A percentile compares a stretch with the other conserved stretches of the same genome.
phyloP scores from a whole-genome alignment of 805 yeast species.

The Naumovozyma baii region DNA sequence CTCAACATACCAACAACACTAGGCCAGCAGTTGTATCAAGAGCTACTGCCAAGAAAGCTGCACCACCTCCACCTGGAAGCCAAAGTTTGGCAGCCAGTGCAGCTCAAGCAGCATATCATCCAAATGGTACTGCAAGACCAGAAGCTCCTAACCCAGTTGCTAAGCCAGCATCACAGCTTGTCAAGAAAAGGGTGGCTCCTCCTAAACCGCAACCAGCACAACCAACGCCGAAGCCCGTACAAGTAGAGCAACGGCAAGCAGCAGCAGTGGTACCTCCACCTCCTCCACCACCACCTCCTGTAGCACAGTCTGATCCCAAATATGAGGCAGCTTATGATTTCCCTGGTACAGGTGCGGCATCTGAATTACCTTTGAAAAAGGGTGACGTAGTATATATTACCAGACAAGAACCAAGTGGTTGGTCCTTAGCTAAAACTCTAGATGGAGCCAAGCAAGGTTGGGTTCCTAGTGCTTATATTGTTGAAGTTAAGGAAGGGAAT shows the following conservation, averaged over 20 bases:
- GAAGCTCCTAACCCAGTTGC: constrained; percentile 28
- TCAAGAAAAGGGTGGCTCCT: constrained; percentile 13
- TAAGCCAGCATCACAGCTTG: constrained; percentile 3
- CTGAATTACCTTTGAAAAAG: constrained; percentile 67
- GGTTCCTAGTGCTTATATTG: constrained; percentile 93
- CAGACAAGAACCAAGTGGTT: constrained; percentile 73
- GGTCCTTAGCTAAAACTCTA: constrained; percentile 81
- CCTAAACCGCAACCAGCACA: constrained; percentile 8
- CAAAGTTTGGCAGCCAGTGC: constrained; percentile 34
- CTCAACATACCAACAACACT: constrained; percentile 6
- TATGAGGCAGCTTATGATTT: constrained; percentile 82
- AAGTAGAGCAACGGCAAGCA: constrained; percentile 13
- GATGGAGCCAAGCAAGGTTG: constrained; percentile 83
- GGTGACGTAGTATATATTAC: constrained; percentile 68
- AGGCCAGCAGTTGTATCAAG: constrained; percentile 19
- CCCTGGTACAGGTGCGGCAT: constrained; percentile 75
- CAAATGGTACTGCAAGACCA: constrained; percentile 22
- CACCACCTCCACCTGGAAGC: constrained; percentile 30
- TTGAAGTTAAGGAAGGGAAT: constrained; percentile 36
- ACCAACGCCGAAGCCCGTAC: constrained; percentile 5
- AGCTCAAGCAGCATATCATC: constrained; percentile 30
- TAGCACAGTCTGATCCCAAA: constrained; percentile 60
- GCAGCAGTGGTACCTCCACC: constrained; percentile 38
- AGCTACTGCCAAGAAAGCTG: constrained; percentile 25
- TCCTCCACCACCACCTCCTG: constrained; percentile 60